phyloP scores from a whole-genome alignment of 345 rosid species.

The Psidium guajava region DNA sequence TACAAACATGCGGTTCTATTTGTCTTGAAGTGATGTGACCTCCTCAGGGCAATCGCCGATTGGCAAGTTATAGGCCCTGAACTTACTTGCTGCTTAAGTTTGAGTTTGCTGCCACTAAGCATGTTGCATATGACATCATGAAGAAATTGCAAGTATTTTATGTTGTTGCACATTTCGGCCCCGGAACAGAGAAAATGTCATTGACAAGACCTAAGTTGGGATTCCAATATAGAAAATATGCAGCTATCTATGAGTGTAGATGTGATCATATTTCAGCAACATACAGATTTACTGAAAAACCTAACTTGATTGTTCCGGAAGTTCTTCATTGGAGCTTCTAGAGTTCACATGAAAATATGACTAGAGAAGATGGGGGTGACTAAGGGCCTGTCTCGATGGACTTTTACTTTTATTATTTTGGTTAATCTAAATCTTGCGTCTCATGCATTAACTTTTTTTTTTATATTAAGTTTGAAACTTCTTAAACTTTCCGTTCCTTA shows the following conservation, averaged over 20 bases:
- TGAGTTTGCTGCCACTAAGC: neutral
- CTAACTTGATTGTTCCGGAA: neutral
- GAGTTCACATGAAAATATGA: neutral
- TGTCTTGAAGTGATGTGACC: neutral
- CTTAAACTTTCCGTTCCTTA: neutral
- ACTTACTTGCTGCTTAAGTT: neutral
- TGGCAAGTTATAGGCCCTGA: neutral
- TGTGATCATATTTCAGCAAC: neutral
- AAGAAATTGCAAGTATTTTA: neutral
- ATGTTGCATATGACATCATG: neutral
- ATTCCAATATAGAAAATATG: neutral
- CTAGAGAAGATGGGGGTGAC: neutral
- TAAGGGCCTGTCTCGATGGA: neutral
- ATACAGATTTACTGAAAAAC: neutral
- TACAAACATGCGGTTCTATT: neutral
- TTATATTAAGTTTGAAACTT: neutral
- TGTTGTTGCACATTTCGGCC: neutral
- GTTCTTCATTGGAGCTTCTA: neutral
- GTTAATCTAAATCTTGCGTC: neutral
- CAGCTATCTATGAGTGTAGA: neutral
- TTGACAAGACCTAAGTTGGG: neutral
- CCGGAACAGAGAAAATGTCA: neutral
- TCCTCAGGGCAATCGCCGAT: neutral
- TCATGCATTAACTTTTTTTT: neutral
- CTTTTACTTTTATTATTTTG: neutral